Evolutionary conservation across 164 flowering plant species (phyloP).

Genomic region (Stephania japonica): DNA sequence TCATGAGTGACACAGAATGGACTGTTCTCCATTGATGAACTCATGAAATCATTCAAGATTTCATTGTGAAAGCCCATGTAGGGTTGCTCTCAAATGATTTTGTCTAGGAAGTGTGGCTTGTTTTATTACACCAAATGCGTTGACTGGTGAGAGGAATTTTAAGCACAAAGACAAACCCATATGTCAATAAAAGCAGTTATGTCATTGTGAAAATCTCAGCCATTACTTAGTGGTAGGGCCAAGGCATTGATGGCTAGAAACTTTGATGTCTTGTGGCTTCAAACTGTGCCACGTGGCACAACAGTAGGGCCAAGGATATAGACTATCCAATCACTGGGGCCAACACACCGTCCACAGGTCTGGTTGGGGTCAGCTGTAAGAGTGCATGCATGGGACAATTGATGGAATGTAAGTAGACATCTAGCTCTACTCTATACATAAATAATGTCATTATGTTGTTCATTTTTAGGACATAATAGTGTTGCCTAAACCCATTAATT

Average conservation of each 20-base stretch:
- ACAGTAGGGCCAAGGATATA: background rate
- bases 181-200: constrained; percentile 18
- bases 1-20: too few species aligned
- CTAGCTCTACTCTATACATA: background rate
- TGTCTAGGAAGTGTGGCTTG: constrained; percentile 25
- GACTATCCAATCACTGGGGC: background rate
- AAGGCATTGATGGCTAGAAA: background rate
- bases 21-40: background rate
- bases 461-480: background rate
- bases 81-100: constrained; percentile 28
- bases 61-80: background rate
- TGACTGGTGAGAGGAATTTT: background rate
- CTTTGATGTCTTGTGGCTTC: constrained; percentile 1
- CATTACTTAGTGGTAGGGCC: constrained; percentile 29
- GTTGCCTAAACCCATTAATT: background rate
- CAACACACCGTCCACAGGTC: background rate
- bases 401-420: background rate
- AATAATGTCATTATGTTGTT: background rate
- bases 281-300: constrained; percentile 6
- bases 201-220: constrained; percentile 16
- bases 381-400: background rate
- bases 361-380: too few species aligned
- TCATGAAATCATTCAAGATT: background rate
- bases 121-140: background rate
- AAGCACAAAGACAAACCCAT: constrained; percentile 18